Percentiles rank a stretch among this genome's conserved stretches.
Conservation (phyloP, 2,329 filamentous ascomycete genomes). For the Colletotrichum liriopes region DNA sequence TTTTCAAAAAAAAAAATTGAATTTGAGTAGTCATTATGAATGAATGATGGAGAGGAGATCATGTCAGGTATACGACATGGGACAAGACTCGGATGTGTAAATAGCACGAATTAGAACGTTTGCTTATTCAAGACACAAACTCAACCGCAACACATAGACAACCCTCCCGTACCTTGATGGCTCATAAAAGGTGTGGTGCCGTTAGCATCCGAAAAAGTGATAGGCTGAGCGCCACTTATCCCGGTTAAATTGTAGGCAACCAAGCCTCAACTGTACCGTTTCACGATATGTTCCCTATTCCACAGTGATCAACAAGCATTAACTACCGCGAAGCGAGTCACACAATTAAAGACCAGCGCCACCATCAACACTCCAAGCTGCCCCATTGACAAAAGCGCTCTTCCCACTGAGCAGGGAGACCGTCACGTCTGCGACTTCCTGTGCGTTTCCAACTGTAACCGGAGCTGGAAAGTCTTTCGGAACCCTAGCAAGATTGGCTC, state of each 20-base stretch:
- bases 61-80: not conserved
- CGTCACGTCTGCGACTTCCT: conserved; percentile 34
- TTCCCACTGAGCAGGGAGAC: conserved; percentile 27
- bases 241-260: too few relatives aligned
- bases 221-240: not conserved
- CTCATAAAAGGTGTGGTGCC: accelerated
- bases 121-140: not conserved
- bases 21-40: not conserved
- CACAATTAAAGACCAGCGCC: conserved; percentile 16
- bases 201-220: not conserved
- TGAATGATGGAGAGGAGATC: not conserved
- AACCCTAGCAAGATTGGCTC: conserved; percentile 23
- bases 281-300: not conserved
- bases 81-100: not conserved
- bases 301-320: not conserved
- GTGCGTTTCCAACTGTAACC: conserved; percentile 20
- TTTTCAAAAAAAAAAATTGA: not conserved
- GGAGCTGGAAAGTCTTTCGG: conserved; percentile 31
- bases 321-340: too few relatives aligned
- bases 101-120: not conserved
- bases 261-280: not conserved
- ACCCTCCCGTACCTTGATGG: not conserved
- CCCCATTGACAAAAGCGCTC: conserved; percentile 30
- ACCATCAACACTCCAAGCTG: conserved; percentile 34
- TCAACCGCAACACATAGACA: not conserved